Evolutionary conservation across 108 stramenopile species (phyloP).

Genomic region (Nitzschia inconspicua): DNA sequence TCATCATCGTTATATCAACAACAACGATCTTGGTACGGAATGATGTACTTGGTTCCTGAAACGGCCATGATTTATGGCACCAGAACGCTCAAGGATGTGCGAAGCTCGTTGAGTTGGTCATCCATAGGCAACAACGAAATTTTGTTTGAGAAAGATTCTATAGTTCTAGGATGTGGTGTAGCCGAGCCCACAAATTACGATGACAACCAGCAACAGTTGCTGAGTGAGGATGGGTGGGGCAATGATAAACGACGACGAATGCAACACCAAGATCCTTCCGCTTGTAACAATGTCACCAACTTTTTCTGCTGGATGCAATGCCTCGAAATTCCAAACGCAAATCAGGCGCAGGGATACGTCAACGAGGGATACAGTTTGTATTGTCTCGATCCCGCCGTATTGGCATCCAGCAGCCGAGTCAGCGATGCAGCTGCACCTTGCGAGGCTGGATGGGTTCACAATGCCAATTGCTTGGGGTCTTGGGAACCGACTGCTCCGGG

Average conservation of each 20-base stretch:
- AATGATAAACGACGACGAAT: conserved; percentile 32
- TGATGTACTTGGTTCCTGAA: conserved; percentile 60
- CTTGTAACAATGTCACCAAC: conserved; percentile 74
- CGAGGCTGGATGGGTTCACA: conserved; percentile 32
- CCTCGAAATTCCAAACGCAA: conserved; percentile 59
- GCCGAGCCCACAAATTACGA: background rate
- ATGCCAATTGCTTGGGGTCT: conserved; percentile 53
- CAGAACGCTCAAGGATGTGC: background rate
- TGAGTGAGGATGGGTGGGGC: background rate
- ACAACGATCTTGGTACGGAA: conserved; percentile 7
- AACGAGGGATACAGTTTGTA: conserved; percentile 67
- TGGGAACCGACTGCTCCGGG: conserved; percentile 55
- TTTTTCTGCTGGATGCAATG: conserved; percentile 86
- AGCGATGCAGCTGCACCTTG: conserved; percentile 52
- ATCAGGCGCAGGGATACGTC: conserved; percentile 40
- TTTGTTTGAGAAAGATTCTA: background rate
- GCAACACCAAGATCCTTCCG: conserved; percentile 43
- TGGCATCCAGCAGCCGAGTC: conserved; percentile 37
- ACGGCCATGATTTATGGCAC: conserved; percentile 34
- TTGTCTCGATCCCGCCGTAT: conserved; percentile 62
- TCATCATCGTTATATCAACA: background rate
- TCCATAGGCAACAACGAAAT: background rate
- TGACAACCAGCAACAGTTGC: background rate
- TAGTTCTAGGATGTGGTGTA: conserved; percentile 45
- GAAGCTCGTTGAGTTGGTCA: background rate